These are phyloP conservation scores for Phytopythium mirpurense DNA, from an alignment of 352 stramenopile species.

Conservation along the genomic window DNA sequence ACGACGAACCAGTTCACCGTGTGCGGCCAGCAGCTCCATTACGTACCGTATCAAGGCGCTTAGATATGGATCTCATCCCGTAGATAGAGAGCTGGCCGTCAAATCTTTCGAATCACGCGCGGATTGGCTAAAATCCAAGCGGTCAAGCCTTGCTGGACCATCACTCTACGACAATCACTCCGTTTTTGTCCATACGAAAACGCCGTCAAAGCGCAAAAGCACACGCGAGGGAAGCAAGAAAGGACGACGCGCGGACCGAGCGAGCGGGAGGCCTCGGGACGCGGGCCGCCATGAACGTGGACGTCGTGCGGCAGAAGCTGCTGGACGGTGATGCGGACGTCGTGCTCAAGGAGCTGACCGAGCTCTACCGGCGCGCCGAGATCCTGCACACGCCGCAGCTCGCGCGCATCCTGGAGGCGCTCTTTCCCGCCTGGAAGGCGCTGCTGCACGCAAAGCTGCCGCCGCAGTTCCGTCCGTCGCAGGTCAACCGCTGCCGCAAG, in stretches of 20 bases:
- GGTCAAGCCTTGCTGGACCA: background rate
- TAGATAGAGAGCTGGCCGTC: background rate
- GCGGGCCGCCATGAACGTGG: conserved; percentile 70
- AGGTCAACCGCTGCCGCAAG: conserved; percentile 88
- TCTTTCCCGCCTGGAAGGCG: conserved; percentile 88
- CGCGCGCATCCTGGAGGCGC: conserved; percentile 83
- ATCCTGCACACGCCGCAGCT: conserved; percentile 90
- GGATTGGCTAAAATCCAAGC: conserved; percentile 23
- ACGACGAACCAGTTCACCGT: conserved; percentile 82
- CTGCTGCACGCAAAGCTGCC: conserved; percentile 75
- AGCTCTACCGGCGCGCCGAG: conserved; percentile 84
- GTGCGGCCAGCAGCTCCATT: conserved; percentile 50
- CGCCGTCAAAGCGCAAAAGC: conserved; percentile 1
- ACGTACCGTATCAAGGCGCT: conserved; percentile 41
- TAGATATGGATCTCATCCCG: background rate
- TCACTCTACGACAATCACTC: conserved; percentile 3
- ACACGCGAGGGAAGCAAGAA: conserved; percentile 13
- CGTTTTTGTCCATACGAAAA: background rate
- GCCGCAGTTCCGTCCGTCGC: conserved; percentile 71
- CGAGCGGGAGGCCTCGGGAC: background rate
- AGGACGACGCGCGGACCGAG: conserved; percentile 12
- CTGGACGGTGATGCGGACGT: conserved; percentile 66
- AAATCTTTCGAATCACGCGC: background rate
- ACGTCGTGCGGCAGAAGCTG: conserved; percentile 83
- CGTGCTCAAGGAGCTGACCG: conserved; percentile 81